Evolutionary conservation across 371 early-diverging fungal species (phyloP).

Genomic region (Mortierella sp.): DNA sequence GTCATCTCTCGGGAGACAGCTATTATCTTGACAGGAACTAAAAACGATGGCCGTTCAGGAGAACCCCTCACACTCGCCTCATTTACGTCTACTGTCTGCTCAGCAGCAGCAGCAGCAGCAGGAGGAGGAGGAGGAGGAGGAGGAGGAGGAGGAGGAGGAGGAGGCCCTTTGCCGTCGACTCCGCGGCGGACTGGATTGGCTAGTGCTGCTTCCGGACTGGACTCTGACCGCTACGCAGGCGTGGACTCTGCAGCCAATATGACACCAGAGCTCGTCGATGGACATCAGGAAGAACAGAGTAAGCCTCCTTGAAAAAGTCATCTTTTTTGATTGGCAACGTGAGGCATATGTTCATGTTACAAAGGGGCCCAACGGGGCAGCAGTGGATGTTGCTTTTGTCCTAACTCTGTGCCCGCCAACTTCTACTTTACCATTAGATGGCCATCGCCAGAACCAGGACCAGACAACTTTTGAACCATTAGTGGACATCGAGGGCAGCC

Average conservation of each 20-base stretch:
- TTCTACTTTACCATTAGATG: neutral
- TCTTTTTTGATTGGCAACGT: neutral
- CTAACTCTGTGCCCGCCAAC: neutral
- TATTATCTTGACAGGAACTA: slow-evolving; percentile 44
- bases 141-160: neutral
- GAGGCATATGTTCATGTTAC: neutral
- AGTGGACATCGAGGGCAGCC: neutral
- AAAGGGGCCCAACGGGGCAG: neutral
- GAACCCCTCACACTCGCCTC: neutral
- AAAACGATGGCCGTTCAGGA: slow-evolving; percentile 6
- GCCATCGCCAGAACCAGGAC: neutral
- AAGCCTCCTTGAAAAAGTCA: neutral
- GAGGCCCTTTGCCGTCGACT: neutral
- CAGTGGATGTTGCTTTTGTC: neutral
- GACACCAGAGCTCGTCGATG: slow-evolving; percentile 8
- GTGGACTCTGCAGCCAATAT: slow-evolving; percentile 5
- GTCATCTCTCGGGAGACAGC: slow-evolving; percentile 34
- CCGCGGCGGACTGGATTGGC: slow-evolving; percentile 6
- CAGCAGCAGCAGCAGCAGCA: neutral
- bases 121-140: no score
- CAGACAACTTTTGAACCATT: neutral
- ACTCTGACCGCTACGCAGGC: neutral
- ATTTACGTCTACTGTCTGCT: neutral
- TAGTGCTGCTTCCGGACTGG: neutral
- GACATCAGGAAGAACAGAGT: slow-evolving; percentile 1